phyloP scores from a whole-genome alignment of 176 grass and related monocot genomes.

The Aegilops bicornis region DNA sequence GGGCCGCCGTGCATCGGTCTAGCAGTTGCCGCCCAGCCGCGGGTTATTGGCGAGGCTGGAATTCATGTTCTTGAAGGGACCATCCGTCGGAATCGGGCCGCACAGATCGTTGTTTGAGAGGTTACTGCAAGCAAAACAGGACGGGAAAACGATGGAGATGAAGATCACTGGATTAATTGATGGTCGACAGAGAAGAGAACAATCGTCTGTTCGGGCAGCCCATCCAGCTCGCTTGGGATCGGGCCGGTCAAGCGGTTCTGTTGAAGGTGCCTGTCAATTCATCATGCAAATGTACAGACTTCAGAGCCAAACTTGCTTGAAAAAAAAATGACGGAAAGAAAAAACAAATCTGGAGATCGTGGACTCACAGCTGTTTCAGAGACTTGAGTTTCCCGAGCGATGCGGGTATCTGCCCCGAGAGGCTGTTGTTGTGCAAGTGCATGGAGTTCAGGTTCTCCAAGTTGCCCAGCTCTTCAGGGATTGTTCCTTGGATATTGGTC shows the following conservation, averaged over 20 bases:
- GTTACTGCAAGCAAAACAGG: not conserved
- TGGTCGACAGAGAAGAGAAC: not conserved
- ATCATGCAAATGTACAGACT: not conserved
- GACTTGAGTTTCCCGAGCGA: slow-evolving; percentile 60
- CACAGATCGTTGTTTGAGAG: not conserved
- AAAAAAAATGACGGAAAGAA: not conserved
- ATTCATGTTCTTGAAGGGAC: not conserved
- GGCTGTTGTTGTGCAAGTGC: slow-evolving; percentile 64
- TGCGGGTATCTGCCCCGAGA: slow-evolving; percentile 56
- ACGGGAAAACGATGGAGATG: too few relatives aligned
- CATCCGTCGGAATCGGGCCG: not conserved
- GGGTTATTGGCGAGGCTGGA: not conserved
- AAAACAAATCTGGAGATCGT: not conserved
- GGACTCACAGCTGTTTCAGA: slow-evolving; percentile 54
- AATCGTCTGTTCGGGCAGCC: not conserved
- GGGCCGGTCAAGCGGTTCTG: not conserved
- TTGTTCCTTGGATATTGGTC: slow-evolving; percentile 64
- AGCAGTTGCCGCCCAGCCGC: not conserved
- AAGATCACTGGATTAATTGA: not conserved
- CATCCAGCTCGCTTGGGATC: not conserved
- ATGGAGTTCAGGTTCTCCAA: slow-evolving; percentile 54
- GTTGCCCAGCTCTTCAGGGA: slow-evolving; percentile 60
- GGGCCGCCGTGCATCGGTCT: not conserved
- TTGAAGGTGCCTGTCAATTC: not conserved
- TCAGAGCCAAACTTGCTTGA: not conserved